These are phyloP conservation scores for Penicillium sp. DNA, from an alignment of 2,329 filamentous ascomycete genomes.

Conservation along the genomic window DNA sequence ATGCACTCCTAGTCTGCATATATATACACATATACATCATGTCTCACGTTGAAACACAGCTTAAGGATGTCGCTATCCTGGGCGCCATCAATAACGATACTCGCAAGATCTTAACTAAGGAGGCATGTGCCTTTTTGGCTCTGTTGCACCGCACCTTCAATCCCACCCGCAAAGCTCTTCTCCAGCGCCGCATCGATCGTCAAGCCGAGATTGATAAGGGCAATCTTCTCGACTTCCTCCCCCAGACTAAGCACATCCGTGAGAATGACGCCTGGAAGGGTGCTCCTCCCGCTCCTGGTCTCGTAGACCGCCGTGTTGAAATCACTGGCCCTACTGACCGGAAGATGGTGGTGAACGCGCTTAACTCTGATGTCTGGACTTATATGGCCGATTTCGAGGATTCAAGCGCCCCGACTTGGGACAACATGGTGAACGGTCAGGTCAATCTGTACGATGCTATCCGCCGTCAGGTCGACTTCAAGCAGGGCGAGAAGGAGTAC, in stretches of 20 bases:
- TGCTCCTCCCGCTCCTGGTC: slow-evolving; percentile 82
- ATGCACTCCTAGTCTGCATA: background rate
- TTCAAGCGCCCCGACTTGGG: slow-evolving; percentile 94
- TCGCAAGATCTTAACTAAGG: slow-evolving; percentile 86
- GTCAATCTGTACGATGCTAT: slow-evolving; percentile 97
- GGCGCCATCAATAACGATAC: slow-evolving; percentile 74
- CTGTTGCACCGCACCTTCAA: slow-evolving; percentile 96
- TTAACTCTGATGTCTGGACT: slow-evolving; percentile 95
- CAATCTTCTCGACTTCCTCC: slow-evolving; percentile 84
- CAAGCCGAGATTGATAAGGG: slow-evolving; percentile 94
- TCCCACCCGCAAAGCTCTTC: slow-evolving; percentile 76
- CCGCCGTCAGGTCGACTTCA: slow-evolving; percentile 92
- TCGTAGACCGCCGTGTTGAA: slow-evolving; percentile 91
- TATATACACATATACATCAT: slow-evolving; percentile 43
- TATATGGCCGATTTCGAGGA: slow-evolving; percentile 99
- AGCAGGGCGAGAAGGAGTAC: slow-evolving; percentile 92
- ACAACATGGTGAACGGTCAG: slow-evolving; percentile 98
- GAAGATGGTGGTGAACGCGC: slow-evolving; percentile 98
- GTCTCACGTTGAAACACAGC: slow-evolving; percentile 70
- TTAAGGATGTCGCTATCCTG: slow-evolving; percentile 84
- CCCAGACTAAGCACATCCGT: slow-evolving; percentile 92
- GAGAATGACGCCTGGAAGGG: slow-evolving; percentile 93
- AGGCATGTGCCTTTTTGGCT: slow-evolving; percentile 87
- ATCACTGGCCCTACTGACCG: slow-evolving; percentile 96
- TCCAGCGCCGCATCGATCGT: slow-evolving; percentile 80